Evolutionary conservation across 2,329 filamentous ascomycete genomes (phyloP), one percentile per base, ranked within the genome.

Genomic region (Ophiocordyceps sinensis): DNA sequence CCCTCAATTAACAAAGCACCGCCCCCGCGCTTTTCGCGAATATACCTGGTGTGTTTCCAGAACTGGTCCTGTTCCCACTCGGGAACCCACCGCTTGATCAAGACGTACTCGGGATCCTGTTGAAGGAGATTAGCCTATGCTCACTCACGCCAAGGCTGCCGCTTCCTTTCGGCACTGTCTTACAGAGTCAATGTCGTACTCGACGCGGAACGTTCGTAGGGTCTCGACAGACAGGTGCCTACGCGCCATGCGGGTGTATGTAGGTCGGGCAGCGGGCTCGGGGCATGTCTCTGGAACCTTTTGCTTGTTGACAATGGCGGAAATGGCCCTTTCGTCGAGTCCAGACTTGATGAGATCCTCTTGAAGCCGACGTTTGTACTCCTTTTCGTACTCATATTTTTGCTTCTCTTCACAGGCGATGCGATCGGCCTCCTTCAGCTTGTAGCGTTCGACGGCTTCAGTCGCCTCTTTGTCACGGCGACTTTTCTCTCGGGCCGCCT

Each of bases 21-120:
- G 28, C 65, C 68, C 37, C 54, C 56, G 7, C 67, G 64, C 54
- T 66, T 68, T 52, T 77, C 72, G n/a, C 78, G 77, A 46, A 85
- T 56, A 36, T 70, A 63, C 45, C 69, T 70, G 3, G 82, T 85
- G 60, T 87, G 81, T 36, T 75, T 71, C 71, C 83, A 88, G 38
- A 86, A 70, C 43, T 76, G 65, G 44, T 85, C 73, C 52, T 85
- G 82, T 54, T 85, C 74, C 45, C 74, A 72, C 49, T 85, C 77
- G 4, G 75, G 73, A 40, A 87, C 76, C 75, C 76, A 84, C 42
- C 77, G 70, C 59, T 82, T 83, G 61, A 87, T 82, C 44, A 88
- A 60, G 42, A 87, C 66, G 50, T 76, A 87, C 37, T 82, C 76
- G 15, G 75, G 70, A 51, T 87, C 79, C 68, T 77, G 21, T 26